Evolutionary conservation across 2,329 filamentous ascomycete genomes (phyloP).

Genomic region (Colletotrichum ledebouriae): DNA sequence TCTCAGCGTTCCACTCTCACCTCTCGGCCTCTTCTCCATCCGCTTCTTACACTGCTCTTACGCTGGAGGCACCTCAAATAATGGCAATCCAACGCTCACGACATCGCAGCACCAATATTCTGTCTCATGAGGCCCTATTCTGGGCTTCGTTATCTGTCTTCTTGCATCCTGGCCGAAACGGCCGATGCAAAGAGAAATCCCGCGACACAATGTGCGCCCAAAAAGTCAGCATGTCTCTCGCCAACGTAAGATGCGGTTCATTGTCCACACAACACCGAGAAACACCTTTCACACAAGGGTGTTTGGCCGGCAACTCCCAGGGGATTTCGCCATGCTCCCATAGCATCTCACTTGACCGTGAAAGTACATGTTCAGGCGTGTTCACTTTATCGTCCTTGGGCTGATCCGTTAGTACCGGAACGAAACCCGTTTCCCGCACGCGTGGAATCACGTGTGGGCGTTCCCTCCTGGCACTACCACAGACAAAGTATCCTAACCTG

Average conservation of each 20-base stretch:
- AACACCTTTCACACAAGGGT: slow-evolving; percentile 16
- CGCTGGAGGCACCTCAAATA: slow-evolving; percentile 3
- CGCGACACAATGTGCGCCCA: slow-evolving; percentile 22
- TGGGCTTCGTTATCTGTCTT: background rate
- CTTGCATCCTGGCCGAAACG: slow-evolving; percentile 9
- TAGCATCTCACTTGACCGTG: slow-evolving; percentile 15
- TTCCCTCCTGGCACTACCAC: slow-evolving; percentile 3
- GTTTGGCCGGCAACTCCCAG: slow-evolving; percentile 35
- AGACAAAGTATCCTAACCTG: slow-evolving; percentile 25
- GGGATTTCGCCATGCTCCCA: slow-evolving; percentile 15
- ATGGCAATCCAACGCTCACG: background rate
- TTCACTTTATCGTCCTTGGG: slow-evolving; percentile 3
- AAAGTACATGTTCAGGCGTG: background rate
- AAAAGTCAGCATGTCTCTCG: background rate
- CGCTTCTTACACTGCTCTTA: slow-evolving; percentile 34
- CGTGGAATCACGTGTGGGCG: slow-evolving; percentile 18
- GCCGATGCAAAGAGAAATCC: background rate
- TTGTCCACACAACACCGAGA: background rate
- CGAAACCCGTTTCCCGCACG: slow-evolving; percentile 35
- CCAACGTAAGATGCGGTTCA: background rate
- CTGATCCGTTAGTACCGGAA: slow-evolving; percentile 34
- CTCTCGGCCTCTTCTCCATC: slow-evolving; percentile 26
- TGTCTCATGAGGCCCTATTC: slow-evolving; percentile 27
- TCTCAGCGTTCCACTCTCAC: slow-evolving; percentile 34
- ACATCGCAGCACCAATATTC: slow-evolving; percentile 3